Base-by-base conservation (phyloP, 805 yeast species). In the Gaillardinia entomophila region DNA sequence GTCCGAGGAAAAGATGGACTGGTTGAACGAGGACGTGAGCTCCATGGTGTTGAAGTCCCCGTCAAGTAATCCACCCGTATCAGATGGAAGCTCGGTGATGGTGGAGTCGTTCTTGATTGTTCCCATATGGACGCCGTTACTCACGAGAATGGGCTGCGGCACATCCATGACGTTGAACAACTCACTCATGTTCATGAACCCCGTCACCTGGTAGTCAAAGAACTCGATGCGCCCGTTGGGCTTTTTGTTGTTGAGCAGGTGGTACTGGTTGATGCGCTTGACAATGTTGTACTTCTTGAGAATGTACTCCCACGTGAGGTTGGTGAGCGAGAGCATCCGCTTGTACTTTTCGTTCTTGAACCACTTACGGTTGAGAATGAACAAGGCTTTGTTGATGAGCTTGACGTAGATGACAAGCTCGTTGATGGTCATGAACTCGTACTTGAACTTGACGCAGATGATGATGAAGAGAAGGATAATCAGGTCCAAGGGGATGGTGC, bases 401-500 rank as follows among this genome's bases (percentile, higher is more conserved):
- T 62, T 62, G 23, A 60, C 68, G 32, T 60, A 66, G 12, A 62
- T 46, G 16, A 55, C 43, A 31, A 66, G 44, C 37, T 66, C 72
- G 34, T 51, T 52, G 28, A 55, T 41, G 1, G 59, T 55, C 54
- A 66, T 61, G 27, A 59, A 56, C 26, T 62, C 60, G 35, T 56
- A 62, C 36, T 70, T 70, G 47, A 75, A 58, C 46, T 76, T 78
- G 6, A 75, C 70, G 2, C 73, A 66, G 31, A 77, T 60, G 20
- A 76, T 71, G 11, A 74, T 70, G 41, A 73, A 58, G 37, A 75
- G 54, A 33, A 76, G 49, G 11, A 75, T 70, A 12, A 77, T 64
- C 6, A 79, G 74, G 50, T 77, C 81, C 32, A 76, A 59, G 3
- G 83, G 83, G 30, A 77, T 66, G n/a, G 75, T 73, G 28, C 79